These are phyloP conservation scores for Aegilops bicornis DNA, from an alignment of 176 grass and related monocot species.

Conservation along the genomic window DNA sequence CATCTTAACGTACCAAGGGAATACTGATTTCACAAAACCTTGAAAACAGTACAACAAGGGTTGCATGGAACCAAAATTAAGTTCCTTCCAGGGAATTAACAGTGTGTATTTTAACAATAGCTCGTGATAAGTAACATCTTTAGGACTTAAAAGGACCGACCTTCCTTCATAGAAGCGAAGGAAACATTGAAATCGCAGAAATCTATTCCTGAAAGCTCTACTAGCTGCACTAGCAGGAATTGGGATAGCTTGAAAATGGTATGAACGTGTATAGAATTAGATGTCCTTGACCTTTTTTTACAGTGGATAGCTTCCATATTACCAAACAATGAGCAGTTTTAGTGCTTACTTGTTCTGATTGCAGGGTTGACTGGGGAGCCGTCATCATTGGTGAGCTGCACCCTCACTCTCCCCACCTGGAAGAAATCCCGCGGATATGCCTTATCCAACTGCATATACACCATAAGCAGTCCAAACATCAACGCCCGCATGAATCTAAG, in stretches of 20 bases:
- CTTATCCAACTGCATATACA: slow-evolving; percentile 69
- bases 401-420: slow-evolving; percentile 89
- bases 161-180: not conserved
- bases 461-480: not conserved
- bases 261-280: not conserved
- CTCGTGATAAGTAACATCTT: not conserved
- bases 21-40: slow-evolving; percentile 3
- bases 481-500: not conserved
- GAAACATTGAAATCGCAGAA: not conserved
- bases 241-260: not conserved
- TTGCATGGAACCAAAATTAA: not conserved
- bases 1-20: not conserved
- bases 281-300: not conserved
- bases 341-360: slow-evolving; percentile 76
- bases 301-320: not conserved
- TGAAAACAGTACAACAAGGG: not conserved
- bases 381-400: slow-evolving; percentile 81
- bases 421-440: slow-evolving; percentile 93
- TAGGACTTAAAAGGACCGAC: not conserved
- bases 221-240: not conserved
- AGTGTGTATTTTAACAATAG: not conserved
- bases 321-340: not conserved
- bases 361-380: slow-evolving; percentile 69
- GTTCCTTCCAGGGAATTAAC: not conserved
- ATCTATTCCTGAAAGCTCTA: not conserved